Base-by-base conservation (phyloP, 768 basidiomycete genomes). In the Leucocoprinus sp. region DNA sequence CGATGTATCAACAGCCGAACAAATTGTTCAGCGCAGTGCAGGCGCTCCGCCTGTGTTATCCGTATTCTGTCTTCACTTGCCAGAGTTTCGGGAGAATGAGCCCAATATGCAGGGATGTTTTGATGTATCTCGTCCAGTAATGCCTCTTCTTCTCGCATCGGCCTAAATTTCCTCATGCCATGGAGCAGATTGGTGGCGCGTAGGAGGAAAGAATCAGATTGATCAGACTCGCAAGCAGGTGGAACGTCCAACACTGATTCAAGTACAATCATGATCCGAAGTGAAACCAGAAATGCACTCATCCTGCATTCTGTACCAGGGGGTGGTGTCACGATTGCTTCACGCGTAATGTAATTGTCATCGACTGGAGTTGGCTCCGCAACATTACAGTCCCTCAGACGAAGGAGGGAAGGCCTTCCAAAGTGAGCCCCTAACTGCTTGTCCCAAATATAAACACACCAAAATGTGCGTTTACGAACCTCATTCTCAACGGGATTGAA, bases 391-490 rank as follows among this genome's bases (percentile, higher is more conserved):
- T 95, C 92, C 51, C 88, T 74, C 50, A 93, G 64, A 37, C 91
- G 76, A 53, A 96, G 73, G 71, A 93, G 76, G 2, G 91, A 80
- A 24, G 92, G 92, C 19, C 92, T 72, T 19, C 93, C 92, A 60
- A 95, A 93, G 62, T 90, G 84, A 48, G 87, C 84, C 8, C 80
- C 71, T 5, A 92, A 78, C 57, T 93, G 92, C 64, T 96, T 95
- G 64, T 96, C 93, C 93, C 93, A 95, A 40, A 89, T 75, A 64
- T 95, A 96, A 21, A 93, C 89, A 49, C 89, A 89, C 91, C 92
- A 96, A 62, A 96, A 96, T 0, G 93, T 95, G 54, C 92, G 81
- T 63, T 93, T 95, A 48, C 93, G 77, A 22, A 92, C 80, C 60
- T 95, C 90, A 50, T 87, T 84, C 60, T 93, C 92, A 52, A 93